Conservation (phyloP, 805 yeast species). For the Hyphopichia homilentoma region DNA sequence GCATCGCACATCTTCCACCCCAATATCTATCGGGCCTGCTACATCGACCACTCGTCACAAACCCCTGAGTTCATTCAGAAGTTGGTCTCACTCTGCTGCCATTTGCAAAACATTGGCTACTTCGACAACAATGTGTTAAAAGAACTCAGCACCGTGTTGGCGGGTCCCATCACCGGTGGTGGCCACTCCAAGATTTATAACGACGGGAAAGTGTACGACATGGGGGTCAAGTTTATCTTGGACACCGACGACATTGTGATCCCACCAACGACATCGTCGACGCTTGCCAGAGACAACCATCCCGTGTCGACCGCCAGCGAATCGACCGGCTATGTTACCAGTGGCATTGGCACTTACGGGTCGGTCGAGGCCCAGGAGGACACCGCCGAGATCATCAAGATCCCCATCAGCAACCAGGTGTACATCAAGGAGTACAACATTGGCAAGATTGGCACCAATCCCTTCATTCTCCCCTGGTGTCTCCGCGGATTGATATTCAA, state of each 20-base stretch:
- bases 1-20: conserved; percentile 86
- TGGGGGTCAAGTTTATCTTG: conserved; percentile 70
- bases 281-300: not conserved
- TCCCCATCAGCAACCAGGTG: conserved; percentile 33
- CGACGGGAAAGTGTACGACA: conserved; percentile 77
- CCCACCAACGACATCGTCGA: conserved; percentile 18
- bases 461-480: conserved; percentile 90
- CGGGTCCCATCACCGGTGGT: conserved; percentile 91
- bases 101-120: conserved; percentile 69
- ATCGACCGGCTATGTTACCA: conserved; percentile 11
- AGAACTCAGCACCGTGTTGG: conserved; percentile 68
- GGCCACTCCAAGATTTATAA: conserved; percentile 92
- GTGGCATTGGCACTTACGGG: conserved; percentile 17
- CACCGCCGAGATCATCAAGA: conserved; percentile 7
- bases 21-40: conserved; percentile 82
- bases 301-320: conserved; percentile 2
- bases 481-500: conserved; percentile 76
- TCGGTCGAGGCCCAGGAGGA: conserved; percentile 3
- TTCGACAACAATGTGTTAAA: conserved; percentile 84
- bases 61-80: conserved; percentile 78
- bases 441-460: conserved; percentile 69
- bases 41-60: conserved; percentile 75
- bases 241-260: conserved; percentile 63
- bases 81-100: conserved; percentile 69
- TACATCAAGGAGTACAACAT: conserved; percentile 51